phyloP scores from a whole-genome alignment of 129 eudicot species.

The Arctium lappa region DNA sequence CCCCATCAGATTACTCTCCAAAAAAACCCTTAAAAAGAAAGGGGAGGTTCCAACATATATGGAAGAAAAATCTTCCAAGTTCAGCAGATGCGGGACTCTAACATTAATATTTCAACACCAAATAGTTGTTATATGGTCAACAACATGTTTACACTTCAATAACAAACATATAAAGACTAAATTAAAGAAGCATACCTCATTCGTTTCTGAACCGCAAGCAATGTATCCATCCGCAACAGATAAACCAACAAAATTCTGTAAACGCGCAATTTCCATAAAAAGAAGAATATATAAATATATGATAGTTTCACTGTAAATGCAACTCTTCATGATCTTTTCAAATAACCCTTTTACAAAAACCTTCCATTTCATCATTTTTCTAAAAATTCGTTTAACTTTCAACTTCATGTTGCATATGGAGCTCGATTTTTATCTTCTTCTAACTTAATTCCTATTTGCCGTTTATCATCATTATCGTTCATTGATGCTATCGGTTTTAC shows the following conservation, averaged over 20 bases:
- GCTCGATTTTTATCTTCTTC: background rate
- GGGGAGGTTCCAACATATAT: background rate
- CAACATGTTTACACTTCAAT: background rate
- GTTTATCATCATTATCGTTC: background rate
- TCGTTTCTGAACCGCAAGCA: conserved; percentile 52
- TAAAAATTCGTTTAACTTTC: background rate
- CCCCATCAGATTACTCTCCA: no score
- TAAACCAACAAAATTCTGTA: conserved; percentile 53
- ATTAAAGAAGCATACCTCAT: conserved; percentile 25
- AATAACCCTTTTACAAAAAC: background rate
- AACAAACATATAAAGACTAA: background rate
- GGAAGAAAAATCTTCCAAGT: no score
- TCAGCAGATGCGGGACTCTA: no score
- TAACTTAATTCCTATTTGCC: background rate
- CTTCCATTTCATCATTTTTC: background rate
- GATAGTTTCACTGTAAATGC: background rate
- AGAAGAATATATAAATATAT: background rate
- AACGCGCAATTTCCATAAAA: background rate
- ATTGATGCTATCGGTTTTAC: background rate
- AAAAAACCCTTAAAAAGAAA: background rate
- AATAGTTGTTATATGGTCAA: background rate
- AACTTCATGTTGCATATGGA: background rate
- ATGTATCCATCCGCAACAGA: conserved; percentile 53
- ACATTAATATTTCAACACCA: background rate
- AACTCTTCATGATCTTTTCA: background rate